phyloP scores from a whole-genome alignment of 129 eudicot genomes.

The Tagetes erecta region DNA sequence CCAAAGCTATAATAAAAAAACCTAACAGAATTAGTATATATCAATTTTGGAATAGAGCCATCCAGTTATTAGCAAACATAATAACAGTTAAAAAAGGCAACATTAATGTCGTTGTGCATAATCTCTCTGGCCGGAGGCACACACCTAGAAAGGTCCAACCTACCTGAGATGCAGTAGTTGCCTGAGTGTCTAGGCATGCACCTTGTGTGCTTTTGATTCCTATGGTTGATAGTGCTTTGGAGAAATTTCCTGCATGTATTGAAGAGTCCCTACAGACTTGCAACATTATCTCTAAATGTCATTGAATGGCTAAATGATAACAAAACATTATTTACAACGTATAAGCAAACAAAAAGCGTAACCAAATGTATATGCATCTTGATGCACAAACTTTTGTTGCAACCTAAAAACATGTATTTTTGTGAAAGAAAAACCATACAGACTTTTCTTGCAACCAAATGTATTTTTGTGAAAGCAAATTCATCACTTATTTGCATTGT shows the following conservation, averaged over 20 bases:
- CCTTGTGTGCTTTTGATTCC: background rate
- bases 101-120: background rate
- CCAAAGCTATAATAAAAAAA: background rate
- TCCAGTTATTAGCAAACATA: background rate
- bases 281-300: slow-evolving; percentile 5
- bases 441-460: too few relatives aligned
- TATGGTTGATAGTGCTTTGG: background rate
- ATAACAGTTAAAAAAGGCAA: background rate
- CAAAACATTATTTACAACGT: background rate
- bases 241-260: background rate
- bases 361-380: slow-evolving; percentile 1
- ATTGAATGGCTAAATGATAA: background rate
- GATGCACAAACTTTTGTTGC: background rate
- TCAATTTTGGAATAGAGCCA: background rate
- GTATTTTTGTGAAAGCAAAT: background rate
- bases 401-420: background rate
- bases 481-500: background rate
- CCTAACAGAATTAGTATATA: background rate
- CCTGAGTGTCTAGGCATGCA: background rate
- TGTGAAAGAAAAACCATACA: too few relatives aligned
- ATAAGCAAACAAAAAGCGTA: slow-evolving; percentile 7
- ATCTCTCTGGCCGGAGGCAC: background rate
- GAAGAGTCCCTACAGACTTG: background rate
- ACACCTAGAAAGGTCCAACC: background rate
- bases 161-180: background rate